These are phyloP conservation scores for Pyrenophora teres DNA, from an alignment of 2,329 filamentous ascomycete species.

Conservation along the genomic window DNA sequence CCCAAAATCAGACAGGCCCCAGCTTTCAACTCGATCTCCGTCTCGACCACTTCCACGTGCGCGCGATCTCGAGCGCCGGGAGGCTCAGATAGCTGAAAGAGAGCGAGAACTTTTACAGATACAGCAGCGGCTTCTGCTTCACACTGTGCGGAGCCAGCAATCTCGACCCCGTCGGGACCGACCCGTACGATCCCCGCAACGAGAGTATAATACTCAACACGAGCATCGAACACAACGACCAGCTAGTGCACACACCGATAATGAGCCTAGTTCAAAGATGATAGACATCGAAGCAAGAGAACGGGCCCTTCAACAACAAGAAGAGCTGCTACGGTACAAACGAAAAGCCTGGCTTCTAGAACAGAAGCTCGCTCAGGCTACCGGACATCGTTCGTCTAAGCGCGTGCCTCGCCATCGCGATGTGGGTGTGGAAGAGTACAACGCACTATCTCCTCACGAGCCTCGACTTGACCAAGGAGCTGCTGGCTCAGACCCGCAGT, in stretches of 20 bases:
- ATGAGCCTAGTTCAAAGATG: background rate
- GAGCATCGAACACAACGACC: background rate
- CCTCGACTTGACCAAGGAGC: background rate
- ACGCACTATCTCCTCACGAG: background rate
- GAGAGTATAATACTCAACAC: background rate
- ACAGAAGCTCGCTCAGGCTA: slow-evolving; percentile 10
- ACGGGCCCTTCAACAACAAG: slow-evolving; percentile 10
- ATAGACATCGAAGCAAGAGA: slow-evolving; percentile 11
- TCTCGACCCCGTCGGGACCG: background rate
- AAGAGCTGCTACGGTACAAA: slow-evolving; percentile 16
- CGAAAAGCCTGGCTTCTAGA: slow-evolving; percentile 12
- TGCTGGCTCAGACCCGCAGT: background rate
- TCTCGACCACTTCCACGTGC: background rate
- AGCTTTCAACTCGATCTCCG: background rate
- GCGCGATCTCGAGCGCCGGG: slow-evolving; percentile 8
- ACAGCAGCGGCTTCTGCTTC: slow-evolving; percentile 11
- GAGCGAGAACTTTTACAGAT: slow-evolving; percentile 13
- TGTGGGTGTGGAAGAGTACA: background rate
- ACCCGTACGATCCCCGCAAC: background rate
- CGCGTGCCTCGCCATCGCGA: background rate
- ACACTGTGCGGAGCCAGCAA: slow-evolving; percentile 1
- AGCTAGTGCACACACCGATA: background rate
- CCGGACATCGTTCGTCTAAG: background rate
- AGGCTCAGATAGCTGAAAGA: slow-evolving; percentile 10
- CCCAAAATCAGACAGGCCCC: background rate